Percentiles rank a stretch among this genome's conserved stretches.
Conservation (phyloP, 1,284 basidiomycete species). For the Cryptococcus amylolentus region DNA sequence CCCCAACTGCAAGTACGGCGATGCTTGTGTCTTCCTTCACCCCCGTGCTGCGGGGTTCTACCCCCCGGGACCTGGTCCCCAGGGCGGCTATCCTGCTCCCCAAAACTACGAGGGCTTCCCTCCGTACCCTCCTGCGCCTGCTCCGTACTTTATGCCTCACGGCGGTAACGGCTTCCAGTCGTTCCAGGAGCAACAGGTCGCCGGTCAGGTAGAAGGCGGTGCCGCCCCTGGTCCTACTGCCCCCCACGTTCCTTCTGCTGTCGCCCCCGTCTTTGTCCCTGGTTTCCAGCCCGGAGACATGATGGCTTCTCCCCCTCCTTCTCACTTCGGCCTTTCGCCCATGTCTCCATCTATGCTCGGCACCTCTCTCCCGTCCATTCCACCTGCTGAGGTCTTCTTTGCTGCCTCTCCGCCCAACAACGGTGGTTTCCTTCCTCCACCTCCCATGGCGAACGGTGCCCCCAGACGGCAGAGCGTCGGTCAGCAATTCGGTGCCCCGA, state of each 20-base stretch:
- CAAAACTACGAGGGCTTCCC: conserved; percentile 25
- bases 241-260: conserved; percentile 18
- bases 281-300: conserved; percentile 21
- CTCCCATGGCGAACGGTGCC: conserved; percentile 6
- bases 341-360: conserved; percentile 40
- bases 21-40: conserved; percentile 44
- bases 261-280: conserved; percentile 29
- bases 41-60: conserved; percentile 24
- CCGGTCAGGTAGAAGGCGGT: background rate
- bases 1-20: conserved; percentile 49
- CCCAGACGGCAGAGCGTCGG: conserved; percentile 27
- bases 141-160: conserved; percentile 26
- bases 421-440: conserved; percentile 15
- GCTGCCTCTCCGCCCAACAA: conserved; percentile 35
- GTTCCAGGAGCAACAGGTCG: conserved; percentile 6
- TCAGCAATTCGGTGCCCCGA: conserved; percentile 19
- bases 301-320: conserved; percentile 25
- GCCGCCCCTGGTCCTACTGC: conserved; percentile 2
- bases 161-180: conserved; percentile 9
- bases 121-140: conserved; percentile 8
- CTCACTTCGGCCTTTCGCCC: conserved; percentile 29
- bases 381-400: conserved; percentile 40
- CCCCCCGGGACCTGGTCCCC: conserved; percentile 7
- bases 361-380: conserved; percentile 47
- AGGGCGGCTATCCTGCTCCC: conserved; percentile 8